Conservation (phyloP, 768 basidiomycete genomes). For the Lactifluus subvellereus region DNA sequence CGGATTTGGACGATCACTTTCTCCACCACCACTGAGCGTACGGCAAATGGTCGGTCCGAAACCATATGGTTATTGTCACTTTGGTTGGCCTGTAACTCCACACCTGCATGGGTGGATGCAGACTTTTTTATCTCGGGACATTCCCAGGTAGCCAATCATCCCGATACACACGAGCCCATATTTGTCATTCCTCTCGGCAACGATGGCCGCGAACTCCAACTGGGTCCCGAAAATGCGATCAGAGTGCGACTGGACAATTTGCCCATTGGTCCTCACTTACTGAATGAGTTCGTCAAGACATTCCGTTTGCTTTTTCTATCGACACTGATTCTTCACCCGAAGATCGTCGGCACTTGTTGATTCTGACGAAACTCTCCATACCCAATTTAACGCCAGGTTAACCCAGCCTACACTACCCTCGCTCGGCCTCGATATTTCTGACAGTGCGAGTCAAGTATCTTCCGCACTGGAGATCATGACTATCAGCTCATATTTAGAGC, state of each 20-base stretch:
- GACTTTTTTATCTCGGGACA: constrained; percentile 39
- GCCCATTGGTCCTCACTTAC: constrained; percentile 11
- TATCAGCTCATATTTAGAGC: neutral
- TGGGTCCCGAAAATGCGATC: constrained; percentile 6
- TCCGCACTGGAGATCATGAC: neutral
- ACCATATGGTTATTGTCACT: constrained; percentile 41
- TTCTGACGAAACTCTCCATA: constrained; percentile 26
- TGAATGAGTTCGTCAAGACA: constrained; percentile 38
- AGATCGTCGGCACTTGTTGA: constrained; percentile 26
- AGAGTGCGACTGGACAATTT: constrained; percentile 5
- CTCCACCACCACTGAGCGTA: constrained; percentile 21
- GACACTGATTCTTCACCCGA: constrained; percentile 6
- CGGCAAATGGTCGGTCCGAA: constrained; percentile 9
- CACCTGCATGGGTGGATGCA: constrained; percentile 53
- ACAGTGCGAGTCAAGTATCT: neutral
- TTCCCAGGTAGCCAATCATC: neutral
- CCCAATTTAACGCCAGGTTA: constrained; percentile 7
- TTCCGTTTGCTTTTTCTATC: neutral
- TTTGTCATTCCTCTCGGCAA: neutral
- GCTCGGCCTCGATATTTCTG: neutral
- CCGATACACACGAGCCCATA: neutral
- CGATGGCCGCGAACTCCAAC: neutral
- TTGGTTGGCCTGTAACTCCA: constrained; percentile 48
- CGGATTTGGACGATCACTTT: constrained; percentile 55
- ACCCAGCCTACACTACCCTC: neutral